phyloP scores from a whole-genome alignment of 1,284 basidiomycete genomes.

The Cutaneotrichosporon sp. region DNA sequence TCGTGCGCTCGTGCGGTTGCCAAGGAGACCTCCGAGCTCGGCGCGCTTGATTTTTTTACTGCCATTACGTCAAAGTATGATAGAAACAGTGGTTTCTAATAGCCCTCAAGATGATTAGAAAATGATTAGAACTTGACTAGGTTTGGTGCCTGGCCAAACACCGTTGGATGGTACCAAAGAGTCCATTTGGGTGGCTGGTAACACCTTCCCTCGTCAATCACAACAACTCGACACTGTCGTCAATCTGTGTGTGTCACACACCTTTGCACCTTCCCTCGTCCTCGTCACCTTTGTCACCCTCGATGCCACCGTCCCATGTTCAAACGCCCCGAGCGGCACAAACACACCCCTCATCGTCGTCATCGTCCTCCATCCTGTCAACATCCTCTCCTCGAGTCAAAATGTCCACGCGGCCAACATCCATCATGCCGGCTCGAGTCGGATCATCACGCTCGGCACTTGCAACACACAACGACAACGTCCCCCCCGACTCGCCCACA shows the following conservation, averaged over 20 bases:
- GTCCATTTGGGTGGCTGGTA: neutral
- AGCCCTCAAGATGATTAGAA: no score
- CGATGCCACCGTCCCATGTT: neutral
- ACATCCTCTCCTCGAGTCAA: neutral
- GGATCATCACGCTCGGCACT: conserved; percentile 7
- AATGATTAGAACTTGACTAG: no score
- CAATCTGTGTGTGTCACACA: no score
- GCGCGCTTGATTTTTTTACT: no score
- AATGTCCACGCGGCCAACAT: conserved; percentile 3
- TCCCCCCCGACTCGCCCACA: conserved; percentile 10
- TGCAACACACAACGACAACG: conserved; percentile 11
- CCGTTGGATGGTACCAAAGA: neutral
- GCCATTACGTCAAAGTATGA: no score
- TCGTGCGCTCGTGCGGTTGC: no score
- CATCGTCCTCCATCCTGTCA: no score
- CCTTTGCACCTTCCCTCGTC: neutral
- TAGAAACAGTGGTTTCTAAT: no score
- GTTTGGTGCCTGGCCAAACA: neutral
- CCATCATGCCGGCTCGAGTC: neutral
- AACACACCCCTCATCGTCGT: neutral
- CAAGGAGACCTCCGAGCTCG: no score
- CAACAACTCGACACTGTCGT: neutral
- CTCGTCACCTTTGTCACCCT: neutral
- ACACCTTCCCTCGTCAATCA: neutral
- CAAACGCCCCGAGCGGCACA: neutral